phyloP scores from a whole-genome alignment of 1,284 basidiomycete genomes.

The Melampsora americana region DNA sequence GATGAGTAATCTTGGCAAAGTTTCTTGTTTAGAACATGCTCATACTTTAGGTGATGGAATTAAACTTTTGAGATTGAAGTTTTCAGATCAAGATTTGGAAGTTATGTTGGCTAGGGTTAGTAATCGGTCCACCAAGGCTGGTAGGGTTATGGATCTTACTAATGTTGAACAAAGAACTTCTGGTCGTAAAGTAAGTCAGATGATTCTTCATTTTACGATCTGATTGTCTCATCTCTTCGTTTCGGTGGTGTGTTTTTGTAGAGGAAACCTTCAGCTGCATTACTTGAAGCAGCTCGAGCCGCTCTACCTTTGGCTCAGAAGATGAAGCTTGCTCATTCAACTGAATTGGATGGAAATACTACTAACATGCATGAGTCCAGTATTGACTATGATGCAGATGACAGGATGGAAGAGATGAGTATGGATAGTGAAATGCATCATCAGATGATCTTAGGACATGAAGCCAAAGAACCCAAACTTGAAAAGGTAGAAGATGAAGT shows the following conservation, averaged over 20 bases:
- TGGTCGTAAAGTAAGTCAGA: conserved; percentile 29
- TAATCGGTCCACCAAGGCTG: conserved; percentile 44
- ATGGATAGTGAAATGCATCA: conserved; percentile 18
- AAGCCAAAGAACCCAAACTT: background rate
- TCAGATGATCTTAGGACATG: background rate
- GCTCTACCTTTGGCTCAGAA: conserved; percentile 39
- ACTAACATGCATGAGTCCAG: conserved; percentile 26
- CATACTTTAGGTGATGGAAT: conserved; percentile 33
- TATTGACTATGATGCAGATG: conserved; percentile 34
- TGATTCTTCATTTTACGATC: background rate
- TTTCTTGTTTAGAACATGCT: conserved; percentile 78
- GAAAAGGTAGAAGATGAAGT: conserved; percentile 1
- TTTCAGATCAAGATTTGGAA: conserved; percentile 71
- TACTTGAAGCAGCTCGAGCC: conserved; percentile 40
- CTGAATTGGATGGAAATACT: background rate
- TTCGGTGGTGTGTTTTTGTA: background rate
- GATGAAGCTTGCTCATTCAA: conserved; percentile 35
- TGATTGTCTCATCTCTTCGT: background rate
- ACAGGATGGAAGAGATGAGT: conserved; percentile 30
- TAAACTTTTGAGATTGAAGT: conserved; percentile 66
- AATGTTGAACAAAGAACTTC: conserved; percentile 42
- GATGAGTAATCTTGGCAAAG: background rate
- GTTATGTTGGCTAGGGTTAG: conserved; percentile 37
- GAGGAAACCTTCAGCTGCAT: conserved; percentile 41
- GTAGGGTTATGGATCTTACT: conserved; percentile 30